These are phyloP conservation scores for Colletotrichum sansevieriae DNA, from an alignment of 2,329 filamentous ascomycete genomes.

Conservation along the genomic window DNA sequence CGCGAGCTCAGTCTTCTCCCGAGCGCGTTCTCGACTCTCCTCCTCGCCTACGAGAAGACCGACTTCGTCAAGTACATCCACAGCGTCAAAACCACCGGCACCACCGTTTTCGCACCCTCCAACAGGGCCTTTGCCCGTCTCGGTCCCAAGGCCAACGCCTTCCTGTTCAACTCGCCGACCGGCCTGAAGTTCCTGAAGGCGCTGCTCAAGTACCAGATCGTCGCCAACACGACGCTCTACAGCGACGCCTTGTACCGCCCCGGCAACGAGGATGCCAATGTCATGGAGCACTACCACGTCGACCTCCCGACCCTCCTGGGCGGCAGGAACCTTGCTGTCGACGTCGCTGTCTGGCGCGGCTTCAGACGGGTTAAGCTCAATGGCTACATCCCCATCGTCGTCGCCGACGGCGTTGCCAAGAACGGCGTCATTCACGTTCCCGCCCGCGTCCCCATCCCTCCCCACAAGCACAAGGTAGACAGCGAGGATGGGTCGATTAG, in stretches of 20 bases:
- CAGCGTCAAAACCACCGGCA: slow-evolving; percentile 68
- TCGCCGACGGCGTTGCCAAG: slow-evolving; percentile 78
- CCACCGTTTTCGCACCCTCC: slow-evolving; percentile 84
- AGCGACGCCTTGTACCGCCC: slow-evolving; percentile 81
- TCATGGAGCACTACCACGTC: slow-evolving; percentile 70
- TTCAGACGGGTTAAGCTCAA: slow-evolving; percentile 82
- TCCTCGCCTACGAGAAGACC: slow-evolving; percentile 80
- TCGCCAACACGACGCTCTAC: slow-evolving; percentile 81
- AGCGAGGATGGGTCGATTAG: slow-evolving; percentile 61
- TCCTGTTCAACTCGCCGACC: slow-evolving; percentile 80
- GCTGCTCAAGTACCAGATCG: slow-evolving; percentile 83
- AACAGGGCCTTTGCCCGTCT: slow-evolving; percentile 86
- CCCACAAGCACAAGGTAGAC: slow-evolving; percentile 63
- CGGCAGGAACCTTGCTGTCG: slow-evolving; percentile 75
- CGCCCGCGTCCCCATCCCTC: slow-evolving; percentile 80
- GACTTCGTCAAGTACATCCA: slow-evolving; percentile 74
- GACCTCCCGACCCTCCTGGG: slow-evolving; percentile 81
- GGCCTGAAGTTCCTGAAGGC: slow-evolving; percentile 83
- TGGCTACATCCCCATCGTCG: slow-evolving; percentile 73
- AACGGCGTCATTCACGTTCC: slow-evolving; percentile 90
- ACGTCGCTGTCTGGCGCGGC: slow-evolving; percentile 76
- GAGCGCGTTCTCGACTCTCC: slow-evolving; percentile 81
- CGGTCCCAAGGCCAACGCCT: slow-evolving; percentile 80
- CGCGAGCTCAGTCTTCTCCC: slow-evolving; percentile 74
- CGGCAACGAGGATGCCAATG: slow-evolving; percentile 47